A percentile compares a stretch with the other conserved stretches of the same genome.
phyloP scores from a whole-genome alignment of 2,329 filamentous ascomycete species.

The Colletotrichum destructivum region DNA sequence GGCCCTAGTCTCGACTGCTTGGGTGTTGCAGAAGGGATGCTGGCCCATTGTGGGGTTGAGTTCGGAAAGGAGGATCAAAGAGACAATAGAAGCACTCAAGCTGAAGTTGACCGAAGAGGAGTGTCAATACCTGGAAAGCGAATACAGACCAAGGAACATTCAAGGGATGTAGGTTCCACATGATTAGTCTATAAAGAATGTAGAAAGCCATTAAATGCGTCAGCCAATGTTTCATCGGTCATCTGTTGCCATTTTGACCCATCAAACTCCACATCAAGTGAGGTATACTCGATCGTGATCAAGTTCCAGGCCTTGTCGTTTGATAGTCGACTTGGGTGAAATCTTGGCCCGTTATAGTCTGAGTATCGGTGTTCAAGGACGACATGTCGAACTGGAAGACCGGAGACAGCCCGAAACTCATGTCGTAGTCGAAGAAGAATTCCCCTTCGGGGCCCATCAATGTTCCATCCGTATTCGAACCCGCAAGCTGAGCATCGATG shows the following conservation, averaged over 20 bases:
- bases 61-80: conserved; percentile 71
- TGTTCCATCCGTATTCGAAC: background rate
- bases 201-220: background rate
- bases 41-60: conserved; percentile 75
- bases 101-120: conserved; percentile 37
- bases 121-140: conserved; percentile 65
- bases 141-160: conserved; percentile 64
- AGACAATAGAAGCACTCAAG: conserved; percentile 60
- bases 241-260: background rate
- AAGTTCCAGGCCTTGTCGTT: conserved; percentile 3
- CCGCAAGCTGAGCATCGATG: conserved; percentile 6
- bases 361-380: conserved; percentile 17
- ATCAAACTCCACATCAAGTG: background rate
- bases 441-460: conserved; percentile 38
- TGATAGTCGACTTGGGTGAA: conserved; percentile 28
- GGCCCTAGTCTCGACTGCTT: conserved; percentile 75
- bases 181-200: too few relatives aligned
- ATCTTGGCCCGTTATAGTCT: conserved; percentile 12
- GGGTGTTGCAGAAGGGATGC: conserved; percentile 68
- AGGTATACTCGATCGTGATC: background rate
- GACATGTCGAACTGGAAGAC: conserved; percentile 49
- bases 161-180: conserved; percentile 46
- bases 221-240: background rate
- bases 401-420: conserved; percentile 49
- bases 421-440: conserved; percentile 46